These are phyloP conservation scores for Xylaria telfairii DNA, from an alignment of 495 filamentous ascomycete genomes.

Conservation along the genomic window DNA sequence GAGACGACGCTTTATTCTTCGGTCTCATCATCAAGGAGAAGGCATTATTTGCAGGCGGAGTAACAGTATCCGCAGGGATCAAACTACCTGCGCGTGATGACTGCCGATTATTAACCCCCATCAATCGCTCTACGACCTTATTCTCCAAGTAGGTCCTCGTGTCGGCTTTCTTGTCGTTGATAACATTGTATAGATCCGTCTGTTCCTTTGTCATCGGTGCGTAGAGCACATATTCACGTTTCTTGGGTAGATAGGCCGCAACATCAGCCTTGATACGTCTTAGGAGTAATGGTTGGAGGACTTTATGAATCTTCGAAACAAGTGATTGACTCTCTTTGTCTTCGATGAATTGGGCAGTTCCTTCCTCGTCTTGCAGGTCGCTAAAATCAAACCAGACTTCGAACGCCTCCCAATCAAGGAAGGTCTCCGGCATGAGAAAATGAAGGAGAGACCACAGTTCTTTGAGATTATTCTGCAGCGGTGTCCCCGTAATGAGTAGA, in stretches of 20 bases:
- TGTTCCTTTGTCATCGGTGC: constrained; percentile 88
- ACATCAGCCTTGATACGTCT: constrained; percentile 93
- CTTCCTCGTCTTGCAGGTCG: constrained; percentile 75
- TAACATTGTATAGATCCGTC: constrained; percentile 86
- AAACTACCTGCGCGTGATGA: constrained; percentile 46
- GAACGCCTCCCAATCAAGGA: constrained; percentile 86
- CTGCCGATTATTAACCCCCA: constrained; percentile 46
- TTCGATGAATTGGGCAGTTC: constrained; percentile 71
- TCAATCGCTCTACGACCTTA: constrained; percentile 77
- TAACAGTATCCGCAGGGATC: constrained; percentile 25
- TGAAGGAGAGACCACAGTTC: constrained; percentile 96
- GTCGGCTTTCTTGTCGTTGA: constrained; percentile 72
- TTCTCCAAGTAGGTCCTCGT: constrained; percentile 82
- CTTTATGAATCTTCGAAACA: constrained; percentile 86
- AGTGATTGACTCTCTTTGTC: constrained; percentile 83
- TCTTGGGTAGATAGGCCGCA: constrained; percentile 85
- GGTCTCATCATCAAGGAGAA: constrained; percentile 55
- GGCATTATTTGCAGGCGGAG: constrained; percentile 44
- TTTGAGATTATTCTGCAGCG: constrained; percentile 92
- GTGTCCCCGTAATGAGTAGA: constrained; percentile 92
- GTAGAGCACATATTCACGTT: constrained; percentile 93
- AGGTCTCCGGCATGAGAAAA: constrained; percentile 90
- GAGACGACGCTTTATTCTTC: constrained; percentile 37
- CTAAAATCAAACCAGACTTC: constrained; percentile 97
- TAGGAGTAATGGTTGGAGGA: constrained; percentile 89